Base-by-base conservation (phyloP, 73 alveolate species). In the Uronychia binucleata region DNA sequence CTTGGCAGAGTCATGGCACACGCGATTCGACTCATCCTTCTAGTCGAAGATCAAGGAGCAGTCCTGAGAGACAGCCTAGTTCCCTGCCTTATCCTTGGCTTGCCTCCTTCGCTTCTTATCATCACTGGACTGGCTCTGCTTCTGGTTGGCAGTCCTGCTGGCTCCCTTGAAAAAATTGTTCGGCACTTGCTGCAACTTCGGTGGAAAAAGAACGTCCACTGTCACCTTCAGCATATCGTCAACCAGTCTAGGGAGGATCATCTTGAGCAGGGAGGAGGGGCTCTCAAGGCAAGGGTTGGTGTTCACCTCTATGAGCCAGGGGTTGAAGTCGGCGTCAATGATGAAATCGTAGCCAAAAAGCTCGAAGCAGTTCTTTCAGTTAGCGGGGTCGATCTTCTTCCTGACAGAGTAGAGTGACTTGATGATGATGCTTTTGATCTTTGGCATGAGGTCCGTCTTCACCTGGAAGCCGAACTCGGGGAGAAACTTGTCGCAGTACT, bases 271-370 rank as follows among this genome's bases (percentile, higher is more conserved):
- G 13, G 93, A 94, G 79, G 96, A 86, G 29, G 98, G 89, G 81
- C 91, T 97, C 80, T 97, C 99, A 31, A 95, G 75, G 80, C 99
- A 96, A 5, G 99, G 99, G 85, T 97, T 97, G n/a, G 99, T 97
- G 90, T 97, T 97, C 31, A 97, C 94, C 80, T 97, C 99, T 29
- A 97, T 94, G 28, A 97, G 89, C 97, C 97, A 97, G 0, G 98
- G 95, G 58, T 95, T 92, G 74, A 85, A 88, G 86, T 96, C 94
- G 33, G 88, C 83, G 92, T 96, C 99, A 28, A 96, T 79, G 31
- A 96, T 94, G 86, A 96, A 96, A 85, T 96, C 99, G 85, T 96
- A 96, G 76, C 99, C 99, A 74, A 96, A 96, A 31, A 96, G 88
- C 86, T 96, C 99, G 86, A 96, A 93, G 81, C 86, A 77, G 34